Base-by-base conservation (phyloP, 2,329 filamentous ascomycete species). In the Arthrobotrys musiformis region DNA sequence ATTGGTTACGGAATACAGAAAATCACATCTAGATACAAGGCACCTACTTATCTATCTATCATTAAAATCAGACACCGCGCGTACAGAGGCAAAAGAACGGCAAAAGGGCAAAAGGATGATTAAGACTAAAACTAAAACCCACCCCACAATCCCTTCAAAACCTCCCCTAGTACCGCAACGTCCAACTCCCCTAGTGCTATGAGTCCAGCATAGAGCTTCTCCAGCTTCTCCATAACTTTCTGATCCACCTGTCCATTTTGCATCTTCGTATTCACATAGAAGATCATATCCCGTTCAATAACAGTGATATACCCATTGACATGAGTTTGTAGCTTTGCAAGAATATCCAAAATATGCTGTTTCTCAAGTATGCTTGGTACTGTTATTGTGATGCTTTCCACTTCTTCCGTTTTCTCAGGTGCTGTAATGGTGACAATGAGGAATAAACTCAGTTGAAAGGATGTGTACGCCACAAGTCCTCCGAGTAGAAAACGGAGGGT, bases 1-100 rank as follows among this genome's bases (percentile, higher is more conserved):
- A 58, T 60, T 37, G 56, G 58, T n/a, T 26, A 63, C 68, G 46
- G 61, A 72, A 63, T 54, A 63, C 30, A 63, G 52, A 60, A 72
- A 61, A 62, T 46, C 2, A 58, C n/a, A 7, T 28, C 40, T 67
- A 17, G 42, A 50, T 64, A 50, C 52, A n/a, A 11, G 15, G 8
- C n/a, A n/a, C n/a, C n/a, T n/a, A n/a, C n/a, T n/a, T n/a, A n/a
- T n/a, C n/a, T 33, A 54, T 35, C 15, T 33, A 62, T 19, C 26
- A 22, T 28, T 6, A 17, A 40, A 22, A 11, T 11, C 35, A 26
- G 17, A 58, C n/a, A n/a, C n/a, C n/a, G n/a, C n/a, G n/a, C n/a
- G n/a, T n/a, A n/a, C n/a, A n/a, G n/a, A n/a, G n/a, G n/a, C n/a
- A n/a, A n/a, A n/a, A n/a, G n/a, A n/a, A n/a, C n/a, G n/a, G n/a